Evolutionary conservation across 495 filamentous ascomycete species (phyloP), one percentile per base, ranked within the genome.

Genomic region (Penicillium atrosanguineum): DNA sequence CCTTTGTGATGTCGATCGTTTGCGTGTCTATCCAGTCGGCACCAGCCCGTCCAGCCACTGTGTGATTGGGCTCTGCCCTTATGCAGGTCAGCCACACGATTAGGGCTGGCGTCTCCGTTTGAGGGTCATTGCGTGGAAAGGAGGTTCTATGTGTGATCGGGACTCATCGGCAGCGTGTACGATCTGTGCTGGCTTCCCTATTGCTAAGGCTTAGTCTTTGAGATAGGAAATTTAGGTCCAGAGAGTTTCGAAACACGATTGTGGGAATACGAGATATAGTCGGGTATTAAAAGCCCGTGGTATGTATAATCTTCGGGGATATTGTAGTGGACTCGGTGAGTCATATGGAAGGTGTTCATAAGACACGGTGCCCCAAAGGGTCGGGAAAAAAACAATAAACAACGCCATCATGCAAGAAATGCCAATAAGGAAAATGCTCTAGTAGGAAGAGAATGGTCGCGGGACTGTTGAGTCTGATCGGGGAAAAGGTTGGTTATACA

Each of bases 21-120:
- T 52, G 44, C 36, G 28, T 18, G 40, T 48, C 23, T 31, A 50
- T 44, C 43, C 54, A 52, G 54, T 61, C 46, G 50, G 54, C 38
- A 40, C 25, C 23, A 14, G 14, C 36, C 46, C 28, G 21, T 20
- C 50, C 55, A 52, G 55, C 48, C 50, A 50, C 59, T 21, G 14
- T 48, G 31, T 38, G 28, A 29, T 45, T 55, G 44, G 46, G 34
- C 48, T 60, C 19, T 21, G 45, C 26, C 39, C 26, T 25, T 44
- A 26, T 48, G 55, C 53, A 60, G 31, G 36, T 53, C 48, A 52
- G 45, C 44, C 50, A 51, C 48, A 45, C 34, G 15, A 47, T 23
- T 50, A 45, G 25, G 50, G 47, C 43, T 43, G 36, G 16, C 40
- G 31, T 12, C 31, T 31, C 14, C 12, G 11, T 34, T 34, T 14